A percentile compares a stretch with the other conserved stretches of the same genome.
Conservation (phyloP, 108 stramenopile genomes). For the Nannochloropsis salina region DNA sequence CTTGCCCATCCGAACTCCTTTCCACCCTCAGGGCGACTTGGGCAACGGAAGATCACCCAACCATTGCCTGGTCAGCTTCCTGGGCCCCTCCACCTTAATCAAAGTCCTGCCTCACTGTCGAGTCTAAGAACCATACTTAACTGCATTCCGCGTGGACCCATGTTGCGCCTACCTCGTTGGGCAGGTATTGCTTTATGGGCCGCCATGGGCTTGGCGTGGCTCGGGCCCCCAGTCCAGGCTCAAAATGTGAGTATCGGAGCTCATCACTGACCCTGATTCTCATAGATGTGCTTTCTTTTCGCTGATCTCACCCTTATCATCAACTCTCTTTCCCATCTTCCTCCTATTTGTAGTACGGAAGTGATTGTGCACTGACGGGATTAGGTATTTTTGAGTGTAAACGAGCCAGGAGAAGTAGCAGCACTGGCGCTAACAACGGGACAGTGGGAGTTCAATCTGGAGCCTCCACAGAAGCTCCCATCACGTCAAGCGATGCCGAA, state of each 20-base stretch:
- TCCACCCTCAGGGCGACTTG: too few species aligned
- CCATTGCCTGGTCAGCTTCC: too few species aligned
- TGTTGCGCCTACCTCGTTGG: too few species aligned
- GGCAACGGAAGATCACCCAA: too few species aligned
- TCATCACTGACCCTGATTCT: too few species aligned
- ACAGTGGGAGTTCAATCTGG: background rate
- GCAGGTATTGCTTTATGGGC: background rate
- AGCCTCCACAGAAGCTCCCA: background rate
- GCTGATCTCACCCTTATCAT: too few species aligned
- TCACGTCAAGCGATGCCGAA: background rate
- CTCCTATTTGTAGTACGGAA: background rate
- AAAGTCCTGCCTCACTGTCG: too few species aligned
- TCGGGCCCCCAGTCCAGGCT: background rate
- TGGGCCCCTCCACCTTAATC: too few species aligned
- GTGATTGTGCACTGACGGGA: background rate
- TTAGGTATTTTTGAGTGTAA: background rate
- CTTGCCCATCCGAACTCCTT: too few species aligned
- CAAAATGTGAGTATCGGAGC: background rate
- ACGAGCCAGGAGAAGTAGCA: background rate
- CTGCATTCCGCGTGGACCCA: too few species aligned
- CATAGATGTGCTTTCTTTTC: too few species aligned
- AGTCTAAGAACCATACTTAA: too few species aligned
- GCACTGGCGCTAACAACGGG: background rate
- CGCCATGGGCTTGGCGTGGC: background rate
- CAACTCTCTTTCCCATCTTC: background rate